Conservation (phyloP, 495 filamentous ascomycete genomes). For the Aspergillus leporis region DNA sequence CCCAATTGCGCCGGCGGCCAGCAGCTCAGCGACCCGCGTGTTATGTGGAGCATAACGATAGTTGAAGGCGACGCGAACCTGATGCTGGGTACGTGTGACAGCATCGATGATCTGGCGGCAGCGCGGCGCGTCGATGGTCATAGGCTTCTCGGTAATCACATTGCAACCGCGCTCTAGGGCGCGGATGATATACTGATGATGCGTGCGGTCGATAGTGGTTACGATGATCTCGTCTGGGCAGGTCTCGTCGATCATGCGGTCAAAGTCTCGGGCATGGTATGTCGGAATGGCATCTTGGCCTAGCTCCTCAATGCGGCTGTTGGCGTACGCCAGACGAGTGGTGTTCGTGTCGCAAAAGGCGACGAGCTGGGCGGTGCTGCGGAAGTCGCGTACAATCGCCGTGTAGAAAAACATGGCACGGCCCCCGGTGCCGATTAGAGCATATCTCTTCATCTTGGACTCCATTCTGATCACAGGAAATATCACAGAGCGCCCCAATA, state of each 20-base stretch:
- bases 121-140: conserved; percentile 57
- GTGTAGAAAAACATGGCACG: conserved; percentile 54
- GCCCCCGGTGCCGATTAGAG: conserved; percentile 35
- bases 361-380: conserved; percentile 46
- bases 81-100: conserved; percentile 27
- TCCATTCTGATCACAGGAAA: no score
- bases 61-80: conserved; percentile 35
- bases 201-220: conserved; percentile 59
- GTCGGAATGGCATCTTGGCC: conserved; percentile 39
- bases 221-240: conserved; percentile 57
- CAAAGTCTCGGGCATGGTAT: conserved; percentile 52
- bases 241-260: conserved; percentile 52
- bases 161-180: conserved; percentile 57
- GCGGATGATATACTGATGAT: conserved; percentile 55
- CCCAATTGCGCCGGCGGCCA: conserved; percentile 52
- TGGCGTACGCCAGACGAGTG: conserved; percentile 34
- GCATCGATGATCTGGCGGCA: conserved; percentile 46
- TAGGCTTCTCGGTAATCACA: conserved; percentile 61
- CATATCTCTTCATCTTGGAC: conserved; percentile 27
- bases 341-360: conserved; percentile 42
- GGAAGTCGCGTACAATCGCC: conserved; percentile 51
- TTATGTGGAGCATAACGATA: conserved; percentile 40
- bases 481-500: no score
- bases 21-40: conserved; percentile 39
- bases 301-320: conserved; percentile 23